Conservation (phyloP, 192 early-diverging fungal species). For the Coemansia umbellata region DNA sequence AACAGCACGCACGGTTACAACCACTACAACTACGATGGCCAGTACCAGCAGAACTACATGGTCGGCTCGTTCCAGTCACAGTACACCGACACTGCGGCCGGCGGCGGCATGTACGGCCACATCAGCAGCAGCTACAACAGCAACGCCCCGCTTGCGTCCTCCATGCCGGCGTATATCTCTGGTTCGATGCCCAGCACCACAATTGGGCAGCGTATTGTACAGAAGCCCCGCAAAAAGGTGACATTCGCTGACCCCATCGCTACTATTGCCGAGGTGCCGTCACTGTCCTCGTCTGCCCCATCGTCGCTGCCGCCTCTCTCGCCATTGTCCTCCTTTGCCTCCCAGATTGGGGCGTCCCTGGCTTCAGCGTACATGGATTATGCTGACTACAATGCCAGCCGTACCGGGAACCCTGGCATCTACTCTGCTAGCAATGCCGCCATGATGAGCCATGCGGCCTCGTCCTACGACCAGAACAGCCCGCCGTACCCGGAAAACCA, state of each 20-base stretch:
- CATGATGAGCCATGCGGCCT: not conserved
- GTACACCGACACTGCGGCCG: not conserved
- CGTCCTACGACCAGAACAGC: not conserved
- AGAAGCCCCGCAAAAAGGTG: constrained; percentile 28
- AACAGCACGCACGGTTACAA: constrained; percentile 3
- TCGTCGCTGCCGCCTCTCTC: not conserved
- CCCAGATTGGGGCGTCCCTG: no score
- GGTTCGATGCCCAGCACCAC: not conserved
- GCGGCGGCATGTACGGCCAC: not conserved
- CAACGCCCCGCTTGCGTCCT: not conserved
- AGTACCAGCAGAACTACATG: not conserved
- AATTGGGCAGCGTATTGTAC: not conserved
- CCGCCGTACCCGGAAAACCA: not conserved
- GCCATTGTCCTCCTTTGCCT: not conserved
- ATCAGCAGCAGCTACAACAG: constrained; percentile 5
- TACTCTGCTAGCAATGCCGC: not conserved
- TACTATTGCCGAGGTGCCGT: constrained; percentile 9
- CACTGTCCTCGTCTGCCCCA: constrained; percentile 10
- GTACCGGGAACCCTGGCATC: not conserved
- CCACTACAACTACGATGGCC: not conserved
- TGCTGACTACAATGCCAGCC: not conserved
- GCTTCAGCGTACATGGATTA: not conserved
- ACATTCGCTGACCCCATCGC: constrained; percentile 43
- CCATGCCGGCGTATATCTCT: not conserved
- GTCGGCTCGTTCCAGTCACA: not conserved